Base-by-base conservation (phyloP, 2,329 filamentous ascomycete species). In the Capronia epimyces region DNA sequence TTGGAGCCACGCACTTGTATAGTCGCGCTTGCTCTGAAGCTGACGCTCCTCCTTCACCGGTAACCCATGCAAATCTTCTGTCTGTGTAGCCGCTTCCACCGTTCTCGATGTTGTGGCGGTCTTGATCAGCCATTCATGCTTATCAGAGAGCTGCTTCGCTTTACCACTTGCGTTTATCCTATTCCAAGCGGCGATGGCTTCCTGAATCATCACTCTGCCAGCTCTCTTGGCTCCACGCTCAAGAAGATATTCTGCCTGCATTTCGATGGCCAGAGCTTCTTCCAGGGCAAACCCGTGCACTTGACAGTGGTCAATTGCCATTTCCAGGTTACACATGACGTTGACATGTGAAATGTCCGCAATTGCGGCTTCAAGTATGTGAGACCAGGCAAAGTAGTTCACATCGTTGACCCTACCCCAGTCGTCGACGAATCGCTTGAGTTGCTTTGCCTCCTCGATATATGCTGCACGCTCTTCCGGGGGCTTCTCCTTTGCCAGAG, bases 41-140 rank as follows among this genome's bases (percentile, higher is more conserved):
- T 67, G 69, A 1, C 66, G 50, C 16, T 66, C 64, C 37, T 56
- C 53, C 20, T 44, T 50, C 6, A 59, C 50, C 6, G 53, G 32
- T 3, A 54, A 36, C 22, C 48, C 42, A 40, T 59, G 54, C 18
- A 73, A 69, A 36, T 68, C 68, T 24, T 71, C 70, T 1, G 79
- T 84, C 63, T 84, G 81, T 18, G 78, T 79, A 9, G 69, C 75
- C 16, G 70, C 72, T 60, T 84, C 79, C 43, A 74, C 70, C 2
- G 70, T 76, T 27, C 73, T 71, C 7, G 76, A 67, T 2, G 72
- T 74, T 1, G 72, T 71, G 2, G 75, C 76, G 9, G 76, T 78
- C 54, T 75, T 76, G 22, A 83, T 66, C n/a, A 84, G 62, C 71
- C 76, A 82, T 58, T 81, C 79, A 53, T 81, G 79, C 57, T 80